phyloP scores from a whole-genome alignment of 2,329 filamentous ascomycete species.

The Sclerotinia glacialis region DNA sequence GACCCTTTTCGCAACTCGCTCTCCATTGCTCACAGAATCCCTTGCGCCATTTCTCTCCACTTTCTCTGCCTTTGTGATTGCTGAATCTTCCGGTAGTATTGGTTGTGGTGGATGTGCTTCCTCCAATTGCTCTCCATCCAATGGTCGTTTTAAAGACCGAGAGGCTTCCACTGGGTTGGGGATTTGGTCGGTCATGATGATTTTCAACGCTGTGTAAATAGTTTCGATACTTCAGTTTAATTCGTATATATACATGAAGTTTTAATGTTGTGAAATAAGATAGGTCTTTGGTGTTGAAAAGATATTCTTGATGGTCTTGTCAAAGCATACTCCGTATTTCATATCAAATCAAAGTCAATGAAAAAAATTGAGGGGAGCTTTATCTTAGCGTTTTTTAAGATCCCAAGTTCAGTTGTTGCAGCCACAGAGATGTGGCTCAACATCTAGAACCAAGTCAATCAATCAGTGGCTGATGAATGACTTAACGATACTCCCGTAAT shows the following conservation, averaged over 20 bases:
- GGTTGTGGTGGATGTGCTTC: constrained; percentile 32
- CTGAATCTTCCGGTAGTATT: constrained; percentile 35
- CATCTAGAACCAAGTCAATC: neutral
- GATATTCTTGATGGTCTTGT: constrained; percentile 1
- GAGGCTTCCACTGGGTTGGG: constrained; percentile 30
- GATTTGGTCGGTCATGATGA: constrained; percentile 28
- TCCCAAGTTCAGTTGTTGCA: too few species aligned
- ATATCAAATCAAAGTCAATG: neutral
- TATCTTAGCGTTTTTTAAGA: constrained; percentile 33
- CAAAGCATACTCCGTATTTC: neutral
- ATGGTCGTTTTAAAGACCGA: constrained; percentile 35
- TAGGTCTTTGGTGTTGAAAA: neutral
- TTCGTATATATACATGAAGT: too few species aligned
- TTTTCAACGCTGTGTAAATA: neutral
- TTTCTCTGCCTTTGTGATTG: constrained; percentile 38
- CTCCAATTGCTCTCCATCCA: constrained; percentile 26
- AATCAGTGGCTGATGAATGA: neutral
- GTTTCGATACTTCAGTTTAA: too few species aligned
- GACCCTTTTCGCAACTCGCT: constrained; percentile 31
- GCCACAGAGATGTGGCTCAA: constrained; percentile 10
- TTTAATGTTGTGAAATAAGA: neutral
- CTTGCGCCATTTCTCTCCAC: constrained; percentile 31
- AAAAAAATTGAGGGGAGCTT: constrained; percentile 25
- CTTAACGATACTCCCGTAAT: neutral
- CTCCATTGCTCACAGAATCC: constrained; percentile 27